These are phyloP conservation scores for Candida corydali DNA, from an alignment of 805 yeast genomes.

Conservation along the genomic window DNA sequence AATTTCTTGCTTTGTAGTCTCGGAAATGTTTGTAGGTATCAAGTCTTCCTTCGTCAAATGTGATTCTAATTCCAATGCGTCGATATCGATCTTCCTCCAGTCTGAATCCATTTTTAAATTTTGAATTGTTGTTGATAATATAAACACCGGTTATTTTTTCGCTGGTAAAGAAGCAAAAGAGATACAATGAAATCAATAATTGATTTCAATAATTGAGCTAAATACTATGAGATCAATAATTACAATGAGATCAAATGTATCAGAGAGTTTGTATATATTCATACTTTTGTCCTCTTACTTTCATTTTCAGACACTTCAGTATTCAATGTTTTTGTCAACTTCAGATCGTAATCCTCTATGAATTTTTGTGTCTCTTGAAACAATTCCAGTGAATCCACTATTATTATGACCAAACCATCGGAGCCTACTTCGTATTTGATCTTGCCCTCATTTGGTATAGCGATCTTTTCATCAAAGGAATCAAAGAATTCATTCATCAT, in stretches of 20 bases:
- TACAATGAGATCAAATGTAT: no score
- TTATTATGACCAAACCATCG: conserved; percentile 54
- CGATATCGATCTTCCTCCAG: conserved; percentile 95
- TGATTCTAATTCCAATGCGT: conserved; percentile 81
- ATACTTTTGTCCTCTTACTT: conserved; percentile 4
- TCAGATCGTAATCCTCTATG: conserved; percentile 34
- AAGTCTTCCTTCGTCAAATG: conserved; percentile 63
- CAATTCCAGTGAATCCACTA: conserved; percentile 42
- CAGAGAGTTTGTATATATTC: no score
- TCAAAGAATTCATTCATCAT: conserved; percentile 51
- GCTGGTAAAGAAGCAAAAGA: neutral
- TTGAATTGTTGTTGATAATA: conserved; percentile 1
- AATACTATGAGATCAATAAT: no score
- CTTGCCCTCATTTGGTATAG: conserved; percentile 51
- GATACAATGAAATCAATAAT: neutral
- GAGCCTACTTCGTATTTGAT: conserved; percentile 59
- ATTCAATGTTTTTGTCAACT: conserved; percentile 4
- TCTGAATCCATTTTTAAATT: conserved; percentile 26
- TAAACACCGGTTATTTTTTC: neutral
- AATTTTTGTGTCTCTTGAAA: conserved; percentile 36
- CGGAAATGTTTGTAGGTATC: conserved; percentile 44
- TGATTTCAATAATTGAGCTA: no score
- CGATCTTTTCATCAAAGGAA: conserved; percentile 46
- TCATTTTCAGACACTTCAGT: neutral
- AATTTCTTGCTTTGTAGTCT: conserved; percentile 46